Evolutionary conservation across 1,284 basidiomycete genomes (phyloP).

Genomic region (Coniferiporia weirii): DNA sequence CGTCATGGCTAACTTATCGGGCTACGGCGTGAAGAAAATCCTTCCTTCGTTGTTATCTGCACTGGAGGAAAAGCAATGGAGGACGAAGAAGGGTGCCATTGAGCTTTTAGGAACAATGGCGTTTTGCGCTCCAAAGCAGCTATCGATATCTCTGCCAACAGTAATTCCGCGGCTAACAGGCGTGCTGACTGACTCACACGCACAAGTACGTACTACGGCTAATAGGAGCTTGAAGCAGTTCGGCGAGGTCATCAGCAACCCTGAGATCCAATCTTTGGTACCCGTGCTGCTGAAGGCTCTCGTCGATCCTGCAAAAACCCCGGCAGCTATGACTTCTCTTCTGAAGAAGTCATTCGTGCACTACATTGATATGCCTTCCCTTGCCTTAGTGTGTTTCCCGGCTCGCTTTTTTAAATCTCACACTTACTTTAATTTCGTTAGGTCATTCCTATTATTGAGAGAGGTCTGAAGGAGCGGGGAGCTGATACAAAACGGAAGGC

Average conservation of each 20-base stretch:
- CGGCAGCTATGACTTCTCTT: conserved; percentile 76
- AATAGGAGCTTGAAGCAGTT: conserved; percentile 97
- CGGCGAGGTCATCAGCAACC: conserved; percentile 93
- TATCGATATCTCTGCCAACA: conserved; percentile 92
- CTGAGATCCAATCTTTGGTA: conserved; percentile 91
- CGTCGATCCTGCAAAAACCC: conserved; percentile 93
- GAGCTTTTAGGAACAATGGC: conserved; percentile 99
- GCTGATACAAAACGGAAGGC: conserved; percentile 95
- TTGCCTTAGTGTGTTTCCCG: conserved; percentile 72
- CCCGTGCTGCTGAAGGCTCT: conserved; percentile 93
- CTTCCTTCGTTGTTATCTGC: conserved; percentile 88
- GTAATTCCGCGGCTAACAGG: conserved; percentile 94
- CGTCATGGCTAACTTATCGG: conserved; percentile 95
- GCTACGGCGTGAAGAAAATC: conserved; percentile 93
- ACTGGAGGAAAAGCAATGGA: conserved; percentile 98
- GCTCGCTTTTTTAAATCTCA: conserved; percentile 1
- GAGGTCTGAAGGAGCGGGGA: conserved; percentile 87
- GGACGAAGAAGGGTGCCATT: conserved; percentile 96
- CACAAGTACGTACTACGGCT: conserved; percentile 90
- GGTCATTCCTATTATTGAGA: conserved; percentile 95
- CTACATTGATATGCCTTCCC: conserved; percentile 96
- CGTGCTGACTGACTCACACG: conserved; percentile 95
- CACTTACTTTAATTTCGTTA: conserved; percentile 26
- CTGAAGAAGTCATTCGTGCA: conserved; percentile 97
- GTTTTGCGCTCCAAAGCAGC: conserved; percentile 93